Base-by-base conservation (phyloP, 805 yeast genomes). In the Suhomyces canberraensis region DNA sequence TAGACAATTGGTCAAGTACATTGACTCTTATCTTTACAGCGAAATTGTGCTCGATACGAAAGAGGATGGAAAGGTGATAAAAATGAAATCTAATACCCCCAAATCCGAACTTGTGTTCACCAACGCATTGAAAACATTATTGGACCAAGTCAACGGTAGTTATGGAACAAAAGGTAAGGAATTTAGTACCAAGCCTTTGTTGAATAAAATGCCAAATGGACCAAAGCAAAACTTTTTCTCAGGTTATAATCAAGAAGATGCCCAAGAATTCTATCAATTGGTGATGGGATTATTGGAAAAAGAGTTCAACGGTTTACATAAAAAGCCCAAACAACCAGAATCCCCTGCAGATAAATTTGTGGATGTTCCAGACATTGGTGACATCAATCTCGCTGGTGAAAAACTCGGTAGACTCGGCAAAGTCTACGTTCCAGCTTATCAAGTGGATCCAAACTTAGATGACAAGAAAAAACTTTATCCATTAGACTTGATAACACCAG, bases 171-270 rank as follows among this genome's bases (percentile, higher is more conserved):
- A 66, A 40, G 73, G 80, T 1, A 82, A 77, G 41, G 78, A 76
- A 32, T 84, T 78, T 47, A 79, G 75, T 46, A 81, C 93, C 0
- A 74, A 69, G 38, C 69, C 70, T 11, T 59, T 85, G 30, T 57
- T 84, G 35, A 79, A 75, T 51, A 74, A 76, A 4, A 82, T 85
- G 87, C 75, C 84, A 4, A 82, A 83, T 51, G 84, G 87, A 0
- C 90, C 93, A 11, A 81, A 80, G 47, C 84, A 79, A 52, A 82
- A 81, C 54, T 75, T 88, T 41, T 79, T 89, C 48, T 61, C 79
- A 37, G 93, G 96, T 1, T 87, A 87, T 54, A 88, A 86, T 52
- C 98, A 90, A 62, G 96, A 90, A 58, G 98, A 90, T 64, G 97
- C 97, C 0, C 96, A 90, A 60, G 98, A 90, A 58, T 90, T 90